Conservation (phyloP, 192 early-diverging fungal species). For the Coemansia pectinata region DNA sequence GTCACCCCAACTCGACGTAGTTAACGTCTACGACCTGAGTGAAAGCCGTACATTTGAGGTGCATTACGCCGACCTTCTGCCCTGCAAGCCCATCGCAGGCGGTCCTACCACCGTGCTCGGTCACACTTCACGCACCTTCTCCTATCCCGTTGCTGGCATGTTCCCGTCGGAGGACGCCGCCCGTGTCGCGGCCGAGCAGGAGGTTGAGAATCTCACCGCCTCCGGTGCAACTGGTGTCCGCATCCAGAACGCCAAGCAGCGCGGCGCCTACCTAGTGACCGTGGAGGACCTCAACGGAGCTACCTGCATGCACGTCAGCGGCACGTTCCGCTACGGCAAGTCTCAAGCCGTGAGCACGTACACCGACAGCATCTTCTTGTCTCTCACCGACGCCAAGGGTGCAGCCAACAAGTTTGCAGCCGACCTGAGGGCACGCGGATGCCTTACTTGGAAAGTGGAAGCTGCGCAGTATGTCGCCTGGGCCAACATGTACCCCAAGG, state of each 20-base stretch:
- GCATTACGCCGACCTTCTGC: conserved; percentile 29
- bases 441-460: conserved; percentile 1
- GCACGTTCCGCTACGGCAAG: no score
- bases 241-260: background rate
- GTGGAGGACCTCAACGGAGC: no score
- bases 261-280: no score
- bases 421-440: background rate
- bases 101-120: conserved; percentile 11
- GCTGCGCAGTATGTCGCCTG: conserved; percentile 2
- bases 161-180: conserved; percentile 15
- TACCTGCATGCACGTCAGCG: no score
- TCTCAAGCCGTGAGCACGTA: no score
- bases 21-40: conserved; percentile 8
- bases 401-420: background rate
- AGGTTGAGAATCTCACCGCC: background rate
- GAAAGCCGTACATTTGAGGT: conserved; percentile 11
- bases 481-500: background rate
- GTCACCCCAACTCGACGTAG: conserved; percentile 13
- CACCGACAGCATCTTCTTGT: background rate
- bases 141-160: conserved; percentile 5
- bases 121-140: conserved; percentile 10
- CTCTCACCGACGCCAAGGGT: background rate
- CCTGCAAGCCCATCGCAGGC: conserved; percentile 13
- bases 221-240: background rate
- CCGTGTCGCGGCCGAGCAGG: no score